These are phyloP conservation scores for Penicillium aurantiogriseum DNA, from an alignment of 2,329 filamentous ascomycete genomes.

Conservation along the genomic window DNA sequence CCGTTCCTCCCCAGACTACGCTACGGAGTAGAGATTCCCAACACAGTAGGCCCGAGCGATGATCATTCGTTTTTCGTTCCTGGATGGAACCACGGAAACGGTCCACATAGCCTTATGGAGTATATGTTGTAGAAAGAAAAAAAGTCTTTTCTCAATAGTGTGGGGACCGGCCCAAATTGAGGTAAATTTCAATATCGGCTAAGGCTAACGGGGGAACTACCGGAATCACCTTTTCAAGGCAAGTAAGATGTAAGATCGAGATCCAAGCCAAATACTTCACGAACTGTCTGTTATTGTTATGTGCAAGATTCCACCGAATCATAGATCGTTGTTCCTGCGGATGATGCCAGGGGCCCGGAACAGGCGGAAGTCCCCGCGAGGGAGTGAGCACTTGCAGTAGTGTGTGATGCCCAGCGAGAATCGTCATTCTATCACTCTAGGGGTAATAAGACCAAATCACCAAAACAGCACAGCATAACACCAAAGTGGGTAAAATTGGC, in stretches of 20 bases:
- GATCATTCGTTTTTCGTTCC: slow-evolving; percentile 11
- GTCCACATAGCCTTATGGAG: neutral
- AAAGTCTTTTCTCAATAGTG: neutral
- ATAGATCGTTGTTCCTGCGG: slow-evolving; percentile 14
- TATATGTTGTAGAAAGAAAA: neutral
- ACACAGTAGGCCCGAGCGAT: slow-evolving; percentile 8
- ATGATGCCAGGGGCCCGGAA: slow-evolving; percentile 24
- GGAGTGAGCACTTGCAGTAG: slow-evolving; percentile 3
- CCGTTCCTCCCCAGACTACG: slow-evolving; percentile 9
- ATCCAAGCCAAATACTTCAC: neutral
- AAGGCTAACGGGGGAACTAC: neutral
- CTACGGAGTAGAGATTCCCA: slow-evolving; percentile 1
- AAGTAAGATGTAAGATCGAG: neutral
- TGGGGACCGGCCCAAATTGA: neutral
- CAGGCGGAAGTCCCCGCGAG: slow-evolving; percentile 1
- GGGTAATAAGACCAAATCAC: slow-evolving; percentile 5
- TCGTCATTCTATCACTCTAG: slow-evolving; percentile 10
- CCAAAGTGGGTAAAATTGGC: neutral
- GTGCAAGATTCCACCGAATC: neutral
- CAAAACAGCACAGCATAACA: neutral
- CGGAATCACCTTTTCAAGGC: neutral
- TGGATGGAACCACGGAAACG: slow-evolving; percentile 1
- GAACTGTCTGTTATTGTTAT: neutral
- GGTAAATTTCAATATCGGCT: neutral
- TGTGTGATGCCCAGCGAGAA: slow-evolving; percentile 11